These are phyloP conservation scores for Coemansia sp. DNA, from an alignment of 192 early-diverging fungal species.

Conservation along the genomic window DNA sequence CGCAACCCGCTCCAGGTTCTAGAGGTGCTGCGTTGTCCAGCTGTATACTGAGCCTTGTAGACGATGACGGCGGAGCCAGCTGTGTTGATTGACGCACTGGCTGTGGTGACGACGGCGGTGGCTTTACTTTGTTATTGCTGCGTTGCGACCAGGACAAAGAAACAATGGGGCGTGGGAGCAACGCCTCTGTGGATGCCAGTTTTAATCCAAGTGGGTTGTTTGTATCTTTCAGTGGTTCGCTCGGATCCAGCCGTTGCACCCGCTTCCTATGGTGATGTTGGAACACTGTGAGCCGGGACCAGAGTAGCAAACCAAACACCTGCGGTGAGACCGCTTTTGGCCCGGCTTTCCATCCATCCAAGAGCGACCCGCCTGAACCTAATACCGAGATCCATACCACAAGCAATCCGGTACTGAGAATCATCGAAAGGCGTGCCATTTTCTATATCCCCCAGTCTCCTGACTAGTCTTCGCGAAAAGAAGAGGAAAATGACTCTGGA, in stretches of 20 bases:
- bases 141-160: background rate
- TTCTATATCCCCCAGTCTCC: background rate
- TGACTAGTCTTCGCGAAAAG: background rate
- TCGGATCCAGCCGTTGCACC: background rate
- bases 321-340: slow-evolving; percentile 27
- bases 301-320: slow-evolving; percentile 18
- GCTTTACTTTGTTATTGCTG: background rate
- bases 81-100: background rate
- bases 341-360: slow-evolving; percentile 19
- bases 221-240: background rate
- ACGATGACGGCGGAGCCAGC: background rate
- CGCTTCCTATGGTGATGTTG: background rate
- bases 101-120: too few species aligned
- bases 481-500: background rate
- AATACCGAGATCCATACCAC: slow-evolving; percentile 37
- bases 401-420: slow-evolving; percentile 21
- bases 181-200: background rate
- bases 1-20: background rate
- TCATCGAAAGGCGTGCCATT: slow-evolving; percentile 30
- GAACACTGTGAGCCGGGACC: slow-evolving; percentile 16
- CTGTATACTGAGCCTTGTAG: background rate
- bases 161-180: slow-evolving; percentile 1
- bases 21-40: too few species aligned
- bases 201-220: background rate
- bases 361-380: slow-evolving; percentile 21